A percentile compares a stretch with the other conserved stretches of the same genome.
Conservation (phyloP, 1,284 basidiomycete genomes). For the Naganishia sp. region DNA sequence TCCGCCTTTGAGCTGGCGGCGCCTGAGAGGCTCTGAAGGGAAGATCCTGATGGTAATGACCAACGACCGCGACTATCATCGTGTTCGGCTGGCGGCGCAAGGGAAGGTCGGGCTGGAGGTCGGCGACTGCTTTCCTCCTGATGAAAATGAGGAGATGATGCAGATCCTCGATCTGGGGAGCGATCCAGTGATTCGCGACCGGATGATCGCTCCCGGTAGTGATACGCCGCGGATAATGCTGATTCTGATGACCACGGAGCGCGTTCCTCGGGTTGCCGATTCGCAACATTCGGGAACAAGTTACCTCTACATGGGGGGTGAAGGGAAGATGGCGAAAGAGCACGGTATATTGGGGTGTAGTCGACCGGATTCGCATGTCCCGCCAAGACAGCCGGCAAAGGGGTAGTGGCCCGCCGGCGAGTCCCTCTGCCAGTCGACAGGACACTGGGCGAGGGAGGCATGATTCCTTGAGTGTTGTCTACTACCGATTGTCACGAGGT, state of each 20-base stretch:
- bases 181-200: no score
- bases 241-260: no score
- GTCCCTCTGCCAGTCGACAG: background rate
- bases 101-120: background rate
- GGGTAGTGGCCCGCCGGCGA: slow-evolving; percentile 14
- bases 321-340: background rate
- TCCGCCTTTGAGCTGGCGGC: slow-evolving; percentile 2
- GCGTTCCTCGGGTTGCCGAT: no score
- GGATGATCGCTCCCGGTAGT: no score
- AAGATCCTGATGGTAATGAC: background rate
- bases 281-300: no score
- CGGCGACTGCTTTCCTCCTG: background rate
- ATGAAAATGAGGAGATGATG: no score
- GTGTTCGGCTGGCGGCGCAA: no score
- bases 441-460: slow-evolving; percentile 10
- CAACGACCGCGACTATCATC: background rate
- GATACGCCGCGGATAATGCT: no score
- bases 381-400: background rate
- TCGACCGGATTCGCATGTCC: no score
- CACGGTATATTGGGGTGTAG: background rate
- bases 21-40: background rate
- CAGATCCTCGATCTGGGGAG: no score
- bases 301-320: no score
- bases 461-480: background rate
- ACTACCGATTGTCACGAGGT: no score